Percentiles rank a stretch among this genome's conserved stretches.
Conservation (phyloP, 805 yeast genomes). For the Maudiozyma saulgeensis region DNA sequence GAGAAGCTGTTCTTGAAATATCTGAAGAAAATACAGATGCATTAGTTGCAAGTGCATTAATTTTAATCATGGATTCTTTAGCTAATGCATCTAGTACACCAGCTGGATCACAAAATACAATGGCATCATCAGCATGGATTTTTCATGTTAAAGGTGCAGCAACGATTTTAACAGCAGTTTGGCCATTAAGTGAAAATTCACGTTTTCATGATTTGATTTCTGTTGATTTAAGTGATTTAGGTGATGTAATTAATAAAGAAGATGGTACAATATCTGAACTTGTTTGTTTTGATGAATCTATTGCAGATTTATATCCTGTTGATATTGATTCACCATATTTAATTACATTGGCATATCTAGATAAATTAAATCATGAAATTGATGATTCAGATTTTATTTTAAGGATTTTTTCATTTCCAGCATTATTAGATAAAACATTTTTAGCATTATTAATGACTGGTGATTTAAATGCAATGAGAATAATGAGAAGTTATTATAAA, state of each 20-base stretch:
- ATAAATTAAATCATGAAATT: conserved; percentile 71
- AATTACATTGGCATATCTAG: conserved; percentile 75
- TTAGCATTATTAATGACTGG: conserved; percentile 72
- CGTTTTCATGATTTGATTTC: conserved; percentile 62
- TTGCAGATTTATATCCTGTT: conserved; percentile 80
- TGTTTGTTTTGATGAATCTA: conserved; percentile 77
- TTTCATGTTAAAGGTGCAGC: conserved; percentile 97
- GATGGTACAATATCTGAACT: conserved; percentile 43
- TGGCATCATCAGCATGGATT: conserved; percentile 94
- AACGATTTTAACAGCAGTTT: conserved; percentile 85
- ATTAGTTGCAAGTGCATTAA: conserved; percentile 80
- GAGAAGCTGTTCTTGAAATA: conserved; percentile 81
- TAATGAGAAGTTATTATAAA: conserved; percentile 81
- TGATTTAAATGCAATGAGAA: conserved; percentile 80
- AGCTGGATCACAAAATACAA: conserved; percentile 29
- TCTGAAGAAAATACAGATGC: conserved; percentile 85
- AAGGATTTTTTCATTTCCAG: conserved; percentile 88
- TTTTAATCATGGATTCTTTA: conserved; percentile 83
- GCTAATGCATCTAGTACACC: conserved; percentile 68
- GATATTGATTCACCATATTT: conserved; percentile 76
- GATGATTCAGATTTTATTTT: conserved; percentile 79
- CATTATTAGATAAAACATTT: conserved; percentile 74
- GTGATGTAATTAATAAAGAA: conserved; percentile 41
- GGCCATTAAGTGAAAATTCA: conserved; percentile 73
- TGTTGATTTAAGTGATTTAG: conserved; percentile 85